A percentile compares a stretch with the other conserved stretches of the same genome.
Evolutionary conservation across 164 flowering plant genomes (phyloP).

Genomic region (Euptelea pleiosperma): DNA sequence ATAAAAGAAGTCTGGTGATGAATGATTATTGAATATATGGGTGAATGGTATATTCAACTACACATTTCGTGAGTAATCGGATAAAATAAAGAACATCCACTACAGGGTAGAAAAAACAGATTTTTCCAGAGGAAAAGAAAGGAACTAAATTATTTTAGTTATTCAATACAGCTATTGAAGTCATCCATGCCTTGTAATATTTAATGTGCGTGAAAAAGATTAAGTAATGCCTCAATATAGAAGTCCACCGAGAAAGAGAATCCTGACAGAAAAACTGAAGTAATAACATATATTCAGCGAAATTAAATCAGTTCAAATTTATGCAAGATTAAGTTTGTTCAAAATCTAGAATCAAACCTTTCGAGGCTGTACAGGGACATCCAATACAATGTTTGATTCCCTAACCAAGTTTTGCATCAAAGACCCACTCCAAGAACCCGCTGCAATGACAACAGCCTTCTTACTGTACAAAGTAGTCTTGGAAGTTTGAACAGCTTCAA

Average conservation of each 20-base stretch:
- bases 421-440: conserved; percentile 96
- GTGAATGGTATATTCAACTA: too few species aligned
- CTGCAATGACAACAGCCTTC: conserved; percentile 76
- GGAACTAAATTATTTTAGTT: too few species aligned
- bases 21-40: too few species aligned
- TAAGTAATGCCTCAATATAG: neutral
- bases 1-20: too few species aligned
- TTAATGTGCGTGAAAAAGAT: neutral
- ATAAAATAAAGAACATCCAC: too few species aligned
- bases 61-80: too few species aligned
- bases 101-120: too few species aligned
- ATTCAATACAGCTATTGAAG: too few species aligned
- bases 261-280: neutral
- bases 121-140: too few species aligned
- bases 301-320: neutral
- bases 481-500: conserved; percentile 70
- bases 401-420: conserved; percentile 54
- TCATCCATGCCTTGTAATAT: neutral
- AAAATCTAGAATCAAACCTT: conserved; percentile 50
- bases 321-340: conserved; percentile 8
- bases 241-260: too few species aligned
- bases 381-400: conserved; percentile 38
- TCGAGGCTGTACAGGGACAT: conserved; percentile 84
- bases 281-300: neutral
- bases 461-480: conserved; percentile 51